These are phyloP conservation scores for Solanum tarijense DNA, from an alignment of 257 asterid species.

Conservation along the genomic window DNA sequence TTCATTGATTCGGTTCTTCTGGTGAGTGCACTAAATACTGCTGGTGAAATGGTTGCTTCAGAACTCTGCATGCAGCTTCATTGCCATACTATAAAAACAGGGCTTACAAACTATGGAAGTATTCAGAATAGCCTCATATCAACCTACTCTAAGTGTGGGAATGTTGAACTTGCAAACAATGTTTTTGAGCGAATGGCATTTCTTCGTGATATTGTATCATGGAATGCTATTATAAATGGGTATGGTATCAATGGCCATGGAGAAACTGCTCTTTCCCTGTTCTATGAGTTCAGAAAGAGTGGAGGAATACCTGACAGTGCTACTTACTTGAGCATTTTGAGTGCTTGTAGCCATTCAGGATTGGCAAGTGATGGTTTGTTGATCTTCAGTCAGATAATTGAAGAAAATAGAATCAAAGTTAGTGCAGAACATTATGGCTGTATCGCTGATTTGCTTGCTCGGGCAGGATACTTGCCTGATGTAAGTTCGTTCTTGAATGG, in stretches of 20 bases:
- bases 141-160: slow-evolving; percentile 8
- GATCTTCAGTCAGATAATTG: slow-evolving; percentile 2
- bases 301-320: slow-evolving; percentile 3
- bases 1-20: background rate
- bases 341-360: slow-evolving; percentile 12
- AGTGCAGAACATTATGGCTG: slow-evolving; percentile 5
- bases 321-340: slow-evolving; percentile 5
- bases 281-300: background rate
- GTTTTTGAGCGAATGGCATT: slow-evolving; percentile 3
- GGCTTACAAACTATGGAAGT: background rate
- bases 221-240: slow-evolving; percentile 12
- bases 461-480: slow-evolving; percentile 6
- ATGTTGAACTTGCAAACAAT: slow-evolving; percentile 1
- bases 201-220: slow-evolving; percentile 5
- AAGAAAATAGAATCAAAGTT: background rate
- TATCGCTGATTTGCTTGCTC: slow-evolving; percentile 7
- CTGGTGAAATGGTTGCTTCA: background rate
- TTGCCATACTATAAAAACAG: slow-evolving; percentile 4
- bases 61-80: slow-evolving; percentile 14
- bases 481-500: background rate
- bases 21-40: slow-evolving; percentile 4
- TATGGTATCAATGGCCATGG: slow-evolving; percentile 16
- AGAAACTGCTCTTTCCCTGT: slow-evolving; percentile 8
- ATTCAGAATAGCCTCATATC: slow-evolving; percentile 9
- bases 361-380: slow-evolving; percentile 2